phyloP scores from a whole-genome alignment of 2,329 filamentous ascomycete species.

The Nothomitra cinnamomea region DNA sequence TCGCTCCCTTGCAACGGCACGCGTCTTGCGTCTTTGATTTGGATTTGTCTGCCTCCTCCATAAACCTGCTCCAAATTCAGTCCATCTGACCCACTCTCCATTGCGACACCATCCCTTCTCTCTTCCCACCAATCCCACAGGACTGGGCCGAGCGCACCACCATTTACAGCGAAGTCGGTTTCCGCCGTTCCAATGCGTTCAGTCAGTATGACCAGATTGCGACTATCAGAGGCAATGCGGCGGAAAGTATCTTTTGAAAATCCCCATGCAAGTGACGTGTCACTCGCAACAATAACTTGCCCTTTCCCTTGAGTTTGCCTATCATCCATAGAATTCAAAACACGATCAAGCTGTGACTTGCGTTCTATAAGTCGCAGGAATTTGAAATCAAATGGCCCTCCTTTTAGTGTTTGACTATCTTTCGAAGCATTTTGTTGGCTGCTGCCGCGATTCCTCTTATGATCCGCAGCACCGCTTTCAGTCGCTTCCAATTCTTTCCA shows the following conservation, averaged over 20 bases:
- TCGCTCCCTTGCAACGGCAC: constrained; percentile 59
- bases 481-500: constrained; percentile 77
- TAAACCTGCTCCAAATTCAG: constrained; percentile 50
- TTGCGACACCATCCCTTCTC: constrained; percentile 42
- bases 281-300: constrained; percentile 78
- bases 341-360: constrained; percentile 59
- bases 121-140: constrained; percentile 71
- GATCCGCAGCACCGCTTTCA: constrained; percentile 28
- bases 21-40: constrained; percentile 42
- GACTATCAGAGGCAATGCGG: constrained; percentile 54
- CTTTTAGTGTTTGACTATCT: constrained; percentile 17
- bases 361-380: constrained; percentile 71
- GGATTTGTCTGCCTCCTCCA: constrained; percentile 43
- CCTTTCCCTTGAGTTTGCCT: constrained; percentile 26
- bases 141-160: constrained; percentile 29
- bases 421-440: constrained; percentile 16
- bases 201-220: constrained; percentile 76
- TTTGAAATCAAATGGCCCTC: constrained; percentile 77
- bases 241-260: constrained; percentile 72
- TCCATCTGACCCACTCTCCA: constrained; percentile 36
- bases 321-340: constrained; percentile 37
- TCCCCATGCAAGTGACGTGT: constrained; percentile 83
- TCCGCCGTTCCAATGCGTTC: constrained; percentile 41
- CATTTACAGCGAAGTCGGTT: constrained; percentile 13
- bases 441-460: constrained; percentile 11